Conservation (phyloP, 1,284 basidiomycete genomes). For the Uromyces viciae-fabae region DNA sequence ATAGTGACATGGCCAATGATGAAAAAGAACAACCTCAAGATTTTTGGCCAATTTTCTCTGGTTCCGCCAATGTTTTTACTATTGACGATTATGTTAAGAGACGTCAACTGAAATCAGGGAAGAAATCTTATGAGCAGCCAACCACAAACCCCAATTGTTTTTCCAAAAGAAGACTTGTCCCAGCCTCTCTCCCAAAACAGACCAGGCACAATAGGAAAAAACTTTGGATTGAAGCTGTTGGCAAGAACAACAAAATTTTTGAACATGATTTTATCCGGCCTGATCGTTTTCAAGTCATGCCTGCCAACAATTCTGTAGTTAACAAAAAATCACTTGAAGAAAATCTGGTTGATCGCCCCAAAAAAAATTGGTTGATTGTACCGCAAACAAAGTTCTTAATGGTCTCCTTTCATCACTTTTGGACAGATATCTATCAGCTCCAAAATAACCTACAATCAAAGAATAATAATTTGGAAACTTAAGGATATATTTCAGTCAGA, state of each 20-base stretch:
- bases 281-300: neutral
- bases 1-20: neutral
- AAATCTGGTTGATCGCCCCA: no score
- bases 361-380: no score
- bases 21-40: neutral
- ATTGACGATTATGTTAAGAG: neutral
- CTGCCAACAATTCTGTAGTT: no score
- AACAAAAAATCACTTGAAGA: no score
- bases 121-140: neutral
- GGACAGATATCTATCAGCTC: neutral
- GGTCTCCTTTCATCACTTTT: neutral
- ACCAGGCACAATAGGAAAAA: neutral
- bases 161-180: neutral
- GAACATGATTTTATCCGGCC: neutral
- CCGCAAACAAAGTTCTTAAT: neutral
- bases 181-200: neutral
- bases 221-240: neutral
- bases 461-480: no score
- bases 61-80: neutral
- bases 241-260: neutral
- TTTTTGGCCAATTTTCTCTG: neutral
- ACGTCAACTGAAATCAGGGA: neutral
- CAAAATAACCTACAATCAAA: neutral
- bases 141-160: neutral
- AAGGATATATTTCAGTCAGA: no score